These are phyloP conservation scores for Euclidium syriacum DNA, from an alignment of 345 rosid genomes.

Conservation along the genomic window DNA sequence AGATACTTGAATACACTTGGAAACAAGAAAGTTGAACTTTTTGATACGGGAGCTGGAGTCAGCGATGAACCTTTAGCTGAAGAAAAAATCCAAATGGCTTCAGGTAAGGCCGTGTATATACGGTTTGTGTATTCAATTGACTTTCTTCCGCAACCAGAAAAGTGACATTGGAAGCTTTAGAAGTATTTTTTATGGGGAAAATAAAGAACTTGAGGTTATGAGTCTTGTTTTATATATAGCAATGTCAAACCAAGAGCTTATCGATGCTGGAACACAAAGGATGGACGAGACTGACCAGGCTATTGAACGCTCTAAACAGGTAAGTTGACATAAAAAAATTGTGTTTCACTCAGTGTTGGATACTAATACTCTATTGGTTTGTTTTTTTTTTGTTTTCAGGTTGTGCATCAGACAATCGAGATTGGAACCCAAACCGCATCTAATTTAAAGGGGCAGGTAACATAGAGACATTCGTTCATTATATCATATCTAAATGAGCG, in stretches of 20 bases:
- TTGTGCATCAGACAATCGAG: slow-evolving; percentile 85
- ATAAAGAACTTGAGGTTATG: not conserved
- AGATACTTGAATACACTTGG: slow-evolving; percentile 77
- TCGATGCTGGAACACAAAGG: slow-evolving; percentile 63
- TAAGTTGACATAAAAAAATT: slow-evolving; percentile 1
- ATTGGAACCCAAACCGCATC: slow-evolving; percentile 87
- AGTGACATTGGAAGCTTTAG: not conserved
- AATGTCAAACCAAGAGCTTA: slow-evolving; percentile 86
- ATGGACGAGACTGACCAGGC: slow-evolving; percentile 97
- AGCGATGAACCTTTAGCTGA: slow-evolving; percentile 68
- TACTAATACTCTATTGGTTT: slow-evolving; percentile 7
- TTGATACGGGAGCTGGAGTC: slow-evolving; percentile 77
- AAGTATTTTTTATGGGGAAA: not conserved
- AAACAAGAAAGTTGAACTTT: slow-evolving; percentile 77
- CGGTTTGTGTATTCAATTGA: not conserved
- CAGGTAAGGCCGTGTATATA: slow-evolving; percentile 43
- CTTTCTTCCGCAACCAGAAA: not conserved
- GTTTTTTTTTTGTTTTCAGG: slow-evolving; percentile 48
- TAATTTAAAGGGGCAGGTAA: slow-evolving; percentile 89
- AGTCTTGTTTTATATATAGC: slow-evolving; percentile 32
- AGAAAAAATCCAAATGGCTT: slow-evolving; percentile 81
- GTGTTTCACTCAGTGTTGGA: not conserved
- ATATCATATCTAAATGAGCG: not conserved
- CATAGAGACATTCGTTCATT: not conserved
- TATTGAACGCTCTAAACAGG: slow-evolving; percentile 89